These are phyloP conservation scores for Neurospora discreta DNA, from an alignment of 495 filamentous ascomycete species.

Conservation along the genomic window DNA sequence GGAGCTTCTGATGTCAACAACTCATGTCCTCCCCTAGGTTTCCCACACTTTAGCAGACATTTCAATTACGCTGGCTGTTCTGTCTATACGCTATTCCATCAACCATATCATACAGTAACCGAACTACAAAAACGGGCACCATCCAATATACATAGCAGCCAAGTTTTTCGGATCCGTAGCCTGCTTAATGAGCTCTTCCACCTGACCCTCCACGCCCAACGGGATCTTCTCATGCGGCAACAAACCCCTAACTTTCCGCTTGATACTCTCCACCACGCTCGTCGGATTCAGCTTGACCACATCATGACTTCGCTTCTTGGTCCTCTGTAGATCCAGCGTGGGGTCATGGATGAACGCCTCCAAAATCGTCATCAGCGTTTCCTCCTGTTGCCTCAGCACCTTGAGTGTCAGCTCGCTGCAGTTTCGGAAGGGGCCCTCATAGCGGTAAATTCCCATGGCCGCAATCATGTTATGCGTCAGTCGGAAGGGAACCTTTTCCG, in stretches of 20 bases:
- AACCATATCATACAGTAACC: background rate
- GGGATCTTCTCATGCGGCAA: conserved; percentile 79
- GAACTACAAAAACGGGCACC: conserved; percentile 79
- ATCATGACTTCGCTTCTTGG: conserved; percentile 51
- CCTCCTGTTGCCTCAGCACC: conserved; percentile 81
- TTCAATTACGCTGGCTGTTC: background rate
- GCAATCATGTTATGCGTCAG: conserved; percentile 97
- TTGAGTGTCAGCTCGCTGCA: conserved; percentile 78
- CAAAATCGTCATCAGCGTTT: conserved; percentile 90
- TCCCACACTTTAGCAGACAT: background rate
- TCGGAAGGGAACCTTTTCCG: conserved; percentile 93
- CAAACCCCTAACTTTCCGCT: conserved; percentile 74
- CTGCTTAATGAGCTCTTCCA: conserved; percentile 80
- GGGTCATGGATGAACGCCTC: conserved; percentile 97
- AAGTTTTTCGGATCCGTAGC: conserved; percentile 68
- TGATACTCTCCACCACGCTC: conserved; percentile 81
- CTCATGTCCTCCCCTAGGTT: background rate
- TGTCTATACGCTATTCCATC: background rate
- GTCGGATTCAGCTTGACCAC: conserved; percentile 76
- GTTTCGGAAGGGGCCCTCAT: conserved; percentile 84
- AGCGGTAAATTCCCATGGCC: conserved; percentile 87
- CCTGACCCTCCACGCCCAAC: conserved; percentile 88
- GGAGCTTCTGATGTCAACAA: background rate
- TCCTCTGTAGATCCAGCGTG: conserved; percentile 80
- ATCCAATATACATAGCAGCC: conserved; percentile 92